Evolutionary conservation across 1,284 basidiomycete species (phyloP), one percentile per base, ranked within the genome.

Genomic region (Fistulina hepatica): DNA sequence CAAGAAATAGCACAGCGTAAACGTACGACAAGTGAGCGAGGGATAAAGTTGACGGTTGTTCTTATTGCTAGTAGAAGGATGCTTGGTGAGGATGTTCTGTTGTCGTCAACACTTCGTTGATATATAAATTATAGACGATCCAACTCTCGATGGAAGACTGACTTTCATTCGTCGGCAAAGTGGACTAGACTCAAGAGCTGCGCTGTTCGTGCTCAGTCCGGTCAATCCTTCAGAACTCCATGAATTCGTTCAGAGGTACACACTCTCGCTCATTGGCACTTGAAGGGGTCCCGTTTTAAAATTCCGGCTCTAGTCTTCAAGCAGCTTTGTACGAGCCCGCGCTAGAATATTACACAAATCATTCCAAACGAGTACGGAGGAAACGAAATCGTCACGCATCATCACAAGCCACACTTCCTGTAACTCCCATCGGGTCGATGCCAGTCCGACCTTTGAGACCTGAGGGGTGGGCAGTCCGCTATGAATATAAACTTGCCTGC

Each of bases 401-500:
- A 1, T n/a, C n/a, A n/a, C 73, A 81, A 50, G 52, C 63, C 21
- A 59, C 60, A 12, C 60, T 65, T 44, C 61, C 73, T 25, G 45
- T 71, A 40, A 54, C 65, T 36, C 57, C 67, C 15, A 43, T 70
- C 13, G 68, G 63, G 12, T 58, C 65, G 9, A 60, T 51, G 46
- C 52, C 64, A 26, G 51, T 68, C 3, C 67, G 80, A 17, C 76
- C 81, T 2, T 59, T 97, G 5, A 65, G 81, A 12, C 71, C 82
- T 0, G 83, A 91, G 56, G 93, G 94, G 0, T 97, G 94, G 92
- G 84, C 80, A 0, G 88, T 94, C n/a, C 68, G 94, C 15, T 93
- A 94, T 52, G 91, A 95, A 56, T 97, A 90, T 66, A 98, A 97
- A 62, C 83, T 94, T 66, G 94, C 83, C 0, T 85, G 86, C 47